phyloP scores from a whole-genome alignment of 495 filamentous ascomycete species.

The Penicillium bovifimosum region DNA sequence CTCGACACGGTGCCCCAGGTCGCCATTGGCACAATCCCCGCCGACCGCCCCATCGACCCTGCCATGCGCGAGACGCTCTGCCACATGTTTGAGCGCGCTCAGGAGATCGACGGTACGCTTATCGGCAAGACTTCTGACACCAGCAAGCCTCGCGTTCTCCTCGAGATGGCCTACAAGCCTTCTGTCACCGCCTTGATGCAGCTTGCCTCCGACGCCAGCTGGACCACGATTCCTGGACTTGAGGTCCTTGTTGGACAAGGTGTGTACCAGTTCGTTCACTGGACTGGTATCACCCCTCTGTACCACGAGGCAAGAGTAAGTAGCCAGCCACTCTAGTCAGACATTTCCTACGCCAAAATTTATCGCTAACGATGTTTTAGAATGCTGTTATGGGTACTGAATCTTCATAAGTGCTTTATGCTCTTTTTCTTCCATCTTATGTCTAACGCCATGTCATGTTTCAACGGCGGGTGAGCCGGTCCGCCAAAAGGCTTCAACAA shows the following conservation, averaged over 20 bases:
- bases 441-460: background rate
- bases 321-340: background rate
- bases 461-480: background rate
- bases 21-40: conserved; percentile 86
- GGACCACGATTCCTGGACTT: conserved; percentile 78
- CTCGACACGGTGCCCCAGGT: conserved; percentile 55
- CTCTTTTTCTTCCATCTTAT: background rate
- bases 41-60: conserved; percentile 75
- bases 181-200: conserved; percentile 77
- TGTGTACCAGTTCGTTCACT: conserved; percentile 72
- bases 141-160: conserved; percentile 52
- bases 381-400: conserved; percentile 26
- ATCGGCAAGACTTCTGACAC: conserved; percentile 23
- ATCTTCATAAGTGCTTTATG: conserved; percentile 8
- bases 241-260: conserved; percentile 91
- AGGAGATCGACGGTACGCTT: conserved; percentile 30
- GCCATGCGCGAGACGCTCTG: conserved; percentile 63
- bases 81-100: conserved; percentile 52
- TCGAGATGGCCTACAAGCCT: conserved; percentile 98
- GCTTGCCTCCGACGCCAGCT: conserved; percentile 74
- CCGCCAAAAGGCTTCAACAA: background rate
- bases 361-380: conserved; percentile 10
- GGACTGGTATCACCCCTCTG: conserved; percentile 71
- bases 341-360: background rate
- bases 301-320: conserved; percentile 57